A percentile compares a stretch with the other conserved stretches of the same genome.
phyloP scores from a whole-genome alignment of 148 eudicot species.

The Nyssa sinensis region DNA sequence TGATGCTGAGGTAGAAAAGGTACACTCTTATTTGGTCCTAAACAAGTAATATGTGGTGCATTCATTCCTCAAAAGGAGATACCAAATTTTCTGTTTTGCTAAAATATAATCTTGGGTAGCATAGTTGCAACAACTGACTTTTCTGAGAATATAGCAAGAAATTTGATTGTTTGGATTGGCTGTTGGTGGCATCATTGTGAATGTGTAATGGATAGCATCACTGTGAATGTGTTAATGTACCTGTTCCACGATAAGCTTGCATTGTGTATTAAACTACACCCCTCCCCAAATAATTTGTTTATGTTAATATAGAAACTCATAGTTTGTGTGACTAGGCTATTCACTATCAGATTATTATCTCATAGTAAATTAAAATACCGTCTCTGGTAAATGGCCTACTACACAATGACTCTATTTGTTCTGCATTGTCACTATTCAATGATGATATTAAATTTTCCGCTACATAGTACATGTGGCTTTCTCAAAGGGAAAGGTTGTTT shows the following conservation, averaged over 20 bases:
- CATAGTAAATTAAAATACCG: no score
- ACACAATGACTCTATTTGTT: no score
- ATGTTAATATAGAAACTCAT: no score
- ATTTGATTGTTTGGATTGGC: conserved; percentile 3
- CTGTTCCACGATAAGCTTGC: not conserved
- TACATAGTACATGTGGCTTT: no score
- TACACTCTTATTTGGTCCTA: conserved; percentile 9
- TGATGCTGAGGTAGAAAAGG: conserved; percentile 62
- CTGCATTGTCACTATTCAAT: no score
- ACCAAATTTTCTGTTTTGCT: not conserved
- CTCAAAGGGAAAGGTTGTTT: no score
- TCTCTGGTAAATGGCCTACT: no score
- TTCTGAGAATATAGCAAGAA: not conserved
- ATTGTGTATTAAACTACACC: not conserved
- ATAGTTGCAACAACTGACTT: conserved; percentile 1
- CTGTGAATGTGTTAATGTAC: not conserved
- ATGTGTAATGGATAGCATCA: not conserved
- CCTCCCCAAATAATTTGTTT: not conserved
- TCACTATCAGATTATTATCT: no score
- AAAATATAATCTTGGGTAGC: not conserved
- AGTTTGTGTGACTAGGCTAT: no score
- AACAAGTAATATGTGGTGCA: not conserved
- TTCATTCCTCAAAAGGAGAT: not conserved
- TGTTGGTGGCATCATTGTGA: not conserved
- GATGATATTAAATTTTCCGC: no score